Conservation (phyloP, 345 rosid species). For the Geranium brycei region DNA sequence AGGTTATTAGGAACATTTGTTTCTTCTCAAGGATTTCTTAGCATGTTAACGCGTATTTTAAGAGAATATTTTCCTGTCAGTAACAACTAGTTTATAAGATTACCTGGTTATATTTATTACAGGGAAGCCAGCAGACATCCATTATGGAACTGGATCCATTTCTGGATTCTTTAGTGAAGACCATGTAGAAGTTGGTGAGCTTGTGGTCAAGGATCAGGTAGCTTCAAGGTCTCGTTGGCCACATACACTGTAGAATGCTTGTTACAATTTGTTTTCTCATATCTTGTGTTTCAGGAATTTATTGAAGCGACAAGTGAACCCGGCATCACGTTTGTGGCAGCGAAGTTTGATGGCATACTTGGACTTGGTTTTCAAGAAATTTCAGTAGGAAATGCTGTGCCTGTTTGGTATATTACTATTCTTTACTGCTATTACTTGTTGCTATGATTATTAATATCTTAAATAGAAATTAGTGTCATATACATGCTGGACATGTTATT, state of each 20-base stretch:
- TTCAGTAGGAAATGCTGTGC: constrained; percentile 51
- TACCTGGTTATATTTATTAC: constrained; percentile 1
- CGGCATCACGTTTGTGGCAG: constrained; percentile 59
- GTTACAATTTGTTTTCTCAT: not conserved
- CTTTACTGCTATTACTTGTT: not conserved
- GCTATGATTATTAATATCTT: not conserved
- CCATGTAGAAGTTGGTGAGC: constrained; percentile 61
- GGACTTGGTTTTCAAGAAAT: constrained; percentile 72
- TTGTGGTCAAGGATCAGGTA: constrained; percentile 70
- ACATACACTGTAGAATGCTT: not conserved
- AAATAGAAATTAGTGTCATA: too few relatives aligned
- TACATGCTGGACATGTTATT: not conserved
- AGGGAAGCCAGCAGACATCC: constrained; percentile 60
- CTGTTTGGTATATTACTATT: constrained; percentile 35
- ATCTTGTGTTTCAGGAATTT: constrained; percentile 42
- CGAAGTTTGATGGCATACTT: constrained; percentile 78
- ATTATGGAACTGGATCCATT: constrained; percentile 79
- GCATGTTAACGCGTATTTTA: not conserved
- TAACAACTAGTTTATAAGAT: constrained; percentile 1
- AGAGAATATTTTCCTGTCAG: not conserved
- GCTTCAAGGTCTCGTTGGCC: not conserved
- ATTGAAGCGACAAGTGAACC: constrained; percentile 88
- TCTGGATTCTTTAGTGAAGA: constrained; percentile 82
- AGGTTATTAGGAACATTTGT: not conserved
- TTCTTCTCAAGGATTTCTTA: not conserved